Conservation (phyloP, 164 flowering plant species). For the Cinnamomum chago region DNA sequence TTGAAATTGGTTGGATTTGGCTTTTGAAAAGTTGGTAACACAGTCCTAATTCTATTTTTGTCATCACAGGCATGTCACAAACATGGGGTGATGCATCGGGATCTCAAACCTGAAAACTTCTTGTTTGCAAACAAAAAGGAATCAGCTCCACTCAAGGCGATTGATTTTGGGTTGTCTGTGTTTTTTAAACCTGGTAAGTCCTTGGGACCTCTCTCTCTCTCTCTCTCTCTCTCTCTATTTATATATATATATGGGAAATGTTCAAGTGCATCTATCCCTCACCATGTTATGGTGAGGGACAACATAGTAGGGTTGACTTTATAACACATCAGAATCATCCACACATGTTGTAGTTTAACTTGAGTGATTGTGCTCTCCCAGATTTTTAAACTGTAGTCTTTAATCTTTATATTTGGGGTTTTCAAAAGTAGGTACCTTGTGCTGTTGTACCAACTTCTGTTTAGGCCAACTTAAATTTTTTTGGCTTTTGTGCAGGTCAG, state of each 20-base stretch:
- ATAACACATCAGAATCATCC: no score
- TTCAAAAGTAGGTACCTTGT: background rate
- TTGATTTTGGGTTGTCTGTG: constrained; percentile 88
- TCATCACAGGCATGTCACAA: constrained; percentile 74
- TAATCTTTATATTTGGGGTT: background rate
- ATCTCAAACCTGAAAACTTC: constrained; percentile 94
- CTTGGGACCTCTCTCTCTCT: background rate
- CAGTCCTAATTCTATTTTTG: background rate
- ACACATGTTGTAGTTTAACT: no score
- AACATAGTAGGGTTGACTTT: no score
- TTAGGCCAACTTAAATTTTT: background rate
- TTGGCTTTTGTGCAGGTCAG: constrained; percentile 46
- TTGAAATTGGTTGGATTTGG: background rate
- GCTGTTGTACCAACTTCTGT: background rate
- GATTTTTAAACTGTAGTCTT: no score
- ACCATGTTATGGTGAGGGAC: no score
- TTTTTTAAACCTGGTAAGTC: constrained; percentile 78
- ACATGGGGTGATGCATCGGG: constrained; percentile 95
- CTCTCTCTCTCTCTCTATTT: no score
- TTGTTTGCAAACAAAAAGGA: constrained; percentile 89
- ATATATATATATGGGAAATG: no score
- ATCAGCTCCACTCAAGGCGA: constrained; percentile 73
- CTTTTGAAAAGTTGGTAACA: no score
- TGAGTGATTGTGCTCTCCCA: no score
- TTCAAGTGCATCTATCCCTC: no score